Conservation (phyloP, 2,329 filamentous ascomycete species). For the Penicillium hesseltinei region DNA sequence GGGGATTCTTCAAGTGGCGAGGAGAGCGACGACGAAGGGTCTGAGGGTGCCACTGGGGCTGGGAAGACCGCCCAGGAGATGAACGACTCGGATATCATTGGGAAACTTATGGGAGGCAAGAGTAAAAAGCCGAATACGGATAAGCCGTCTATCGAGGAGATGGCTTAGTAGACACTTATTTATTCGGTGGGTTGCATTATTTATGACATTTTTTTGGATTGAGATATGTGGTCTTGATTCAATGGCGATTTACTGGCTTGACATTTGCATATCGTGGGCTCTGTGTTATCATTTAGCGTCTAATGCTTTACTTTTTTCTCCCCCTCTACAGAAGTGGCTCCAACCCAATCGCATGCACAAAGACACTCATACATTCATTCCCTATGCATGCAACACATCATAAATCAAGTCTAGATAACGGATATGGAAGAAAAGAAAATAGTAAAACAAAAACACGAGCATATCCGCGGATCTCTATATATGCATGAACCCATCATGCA, state of each 20-base stretch:
- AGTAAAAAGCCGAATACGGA: conserved; percentile 28
- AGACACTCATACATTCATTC: conserved; percentile 9
- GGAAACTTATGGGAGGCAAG: conserved; percentile 39
- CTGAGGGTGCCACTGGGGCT: conserved; percentile 3
- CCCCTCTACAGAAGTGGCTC: neutral
- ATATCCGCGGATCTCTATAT: conserved; percentile 26
- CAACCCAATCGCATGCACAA: neutral
- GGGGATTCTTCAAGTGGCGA: conserved; percentile 17
- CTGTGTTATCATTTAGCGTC: neutral
- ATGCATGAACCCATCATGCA: conserved; percentile 30
- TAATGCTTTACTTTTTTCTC: neutral
- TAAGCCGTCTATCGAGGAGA: conserved; percentile 41
- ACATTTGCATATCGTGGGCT: conserved; percentile 1
- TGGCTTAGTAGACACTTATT: conserved; percentile 22
- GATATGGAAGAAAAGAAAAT: conserved; percentile 13
- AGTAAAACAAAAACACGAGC: conserved; percentile 21
- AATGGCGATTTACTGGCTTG: neutral
- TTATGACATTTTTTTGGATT: neutral
- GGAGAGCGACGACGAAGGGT: conserved; percentile 20
- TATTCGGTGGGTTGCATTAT: neutral
- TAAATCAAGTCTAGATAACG: conserved; percentile 16
- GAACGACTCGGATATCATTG: conserved; percentile 33
- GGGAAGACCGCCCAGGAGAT: conserved; percentile 12
- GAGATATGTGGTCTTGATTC: neutral
- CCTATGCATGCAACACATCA: conserved; percentile 15